phyloP scores from a whole-genome alignment of 2,329 filamentous ascomycete species.

The Rhynchosporium graminicola region DNA sequence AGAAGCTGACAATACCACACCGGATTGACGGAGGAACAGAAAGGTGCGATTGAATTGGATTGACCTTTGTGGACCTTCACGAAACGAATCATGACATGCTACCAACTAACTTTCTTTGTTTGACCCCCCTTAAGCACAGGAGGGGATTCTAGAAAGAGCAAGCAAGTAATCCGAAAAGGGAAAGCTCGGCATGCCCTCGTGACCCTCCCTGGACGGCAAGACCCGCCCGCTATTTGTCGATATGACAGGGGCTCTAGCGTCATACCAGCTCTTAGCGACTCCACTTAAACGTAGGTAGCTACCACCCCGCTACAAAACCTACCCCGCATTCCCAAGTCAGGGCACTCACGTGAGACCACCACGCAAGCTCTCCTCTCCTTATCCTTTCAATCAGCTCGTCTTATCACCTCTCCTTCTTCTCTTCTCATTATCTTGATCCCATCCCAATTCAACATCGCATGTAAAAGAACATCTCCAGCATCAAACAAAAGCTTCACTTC shows the following conservation, averaged over 20 bases:
- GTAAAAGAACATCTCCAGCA: conserved; percentile 15
- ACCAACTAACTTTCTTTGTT: too few species aligned
- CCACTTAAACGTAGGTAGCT: background rate
- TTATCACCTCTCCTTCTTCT: background rate
- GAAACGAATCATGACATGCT: too few species aligned
- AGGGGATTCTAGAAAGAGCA: too few species aligned
- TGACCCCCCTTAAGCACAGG: too few species aligned
- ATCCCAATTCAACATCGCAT: background rate
- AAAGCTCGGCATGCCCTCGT: background rate
- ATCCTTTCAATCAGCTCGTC: background rate
- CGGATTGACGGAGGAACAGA: too few species aligned
- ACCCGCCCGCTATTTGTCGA: conserved; percentile 12
- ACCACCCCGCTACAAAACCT: background rate
- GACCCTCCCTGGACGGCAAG: conserved; percentile 11
- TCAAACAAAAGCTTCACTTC: conserved; percentile 16
- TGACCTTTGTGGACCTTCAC: too few species aligned
- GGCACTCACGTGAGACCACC: conserved; percentile 15
- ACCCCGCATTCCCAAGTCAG: conserved; percentile 20
- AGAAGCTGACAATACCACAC: too few species aligned
- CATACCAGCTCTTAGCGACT: background rate
- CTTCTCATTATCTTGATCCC: background rate
- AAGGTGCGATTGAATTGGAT: too few species aligned
- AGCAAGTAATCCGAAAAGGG: background rate
- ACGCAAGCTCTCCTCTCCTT: background rate
- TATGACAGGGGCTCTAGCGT: conserved; percentile 6